Conservation (phyloP, 768 basidiomycete species). For the Strobilomyces echinocephalus region DNA sequence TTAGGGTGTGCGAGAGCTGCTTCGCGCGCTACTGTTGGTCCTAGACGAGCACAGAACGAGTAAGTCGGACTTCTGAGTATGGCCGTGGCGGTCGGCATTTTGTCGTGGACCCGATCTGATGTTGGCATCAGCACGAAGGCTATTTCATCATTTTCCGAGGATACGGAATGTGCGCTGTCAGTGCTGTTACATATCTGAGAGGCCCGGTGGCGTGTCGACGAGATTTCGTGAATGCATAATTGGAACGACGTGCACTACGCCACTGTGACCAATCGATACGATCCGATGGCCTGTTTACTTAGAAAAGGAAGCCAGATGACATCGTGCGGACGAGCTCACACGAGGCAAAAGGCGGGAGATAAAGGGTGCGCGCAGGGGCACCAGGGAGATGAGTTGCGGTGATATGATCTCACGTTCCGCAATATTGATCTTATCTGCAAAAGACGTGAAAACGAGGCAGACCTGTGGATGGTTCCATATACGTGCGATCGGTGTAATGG, state of each 20-base stretch:
- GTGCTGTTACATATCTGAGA: background rate
- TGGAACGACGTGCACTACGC: constrained; percentile 10
- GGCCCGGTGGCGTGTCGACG: constrained; percentile 14
- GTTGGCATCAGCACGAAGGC: background rate
- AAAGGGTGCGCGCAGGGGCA: background rate
- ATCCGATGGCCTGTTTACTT: constrained; percentile 1
- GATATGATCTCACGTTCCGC: constrained; percentile 8
- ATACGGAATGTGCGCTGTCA: background rate
- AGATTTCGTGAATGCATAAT: constrained; percentile 2
- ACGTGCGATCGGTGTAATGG: background rate
- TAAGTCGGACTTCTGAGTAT: constrained; percentile 4
- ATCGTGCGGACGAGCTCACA: background rate
- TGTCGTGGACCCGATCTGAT: constrained; percentile 15
- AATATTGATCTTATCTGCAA: constrained; percentile 1
- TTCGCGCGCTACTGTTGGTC: constrained; percentile 32
- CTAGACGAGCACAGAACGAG: background rate
- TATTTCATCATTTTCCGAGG: constrained; percentile 14
- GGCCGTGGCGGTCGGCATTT: constrained; percentile 8
- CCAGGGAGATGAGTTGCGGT: constrained; percentile 7
- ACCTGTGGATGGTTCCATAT: background rate
- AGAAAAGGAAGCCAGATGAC: constrained; percentile 6
- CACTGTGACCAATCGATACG: constrained; percentile 12
- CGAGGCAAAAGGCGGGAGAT: constrained; percentile 4
- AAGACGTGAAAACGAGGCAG: constrained; percentile 1
- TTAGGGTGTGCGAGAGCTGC: constrained; percentile 31